Percentiles rank a stretch among this genome's conserved stretches.
These are phyloP conservation scores for Thymus mandschuricus DNA, from an alignment of 257 asterid species.

Conservation along the genomic window DNA sequence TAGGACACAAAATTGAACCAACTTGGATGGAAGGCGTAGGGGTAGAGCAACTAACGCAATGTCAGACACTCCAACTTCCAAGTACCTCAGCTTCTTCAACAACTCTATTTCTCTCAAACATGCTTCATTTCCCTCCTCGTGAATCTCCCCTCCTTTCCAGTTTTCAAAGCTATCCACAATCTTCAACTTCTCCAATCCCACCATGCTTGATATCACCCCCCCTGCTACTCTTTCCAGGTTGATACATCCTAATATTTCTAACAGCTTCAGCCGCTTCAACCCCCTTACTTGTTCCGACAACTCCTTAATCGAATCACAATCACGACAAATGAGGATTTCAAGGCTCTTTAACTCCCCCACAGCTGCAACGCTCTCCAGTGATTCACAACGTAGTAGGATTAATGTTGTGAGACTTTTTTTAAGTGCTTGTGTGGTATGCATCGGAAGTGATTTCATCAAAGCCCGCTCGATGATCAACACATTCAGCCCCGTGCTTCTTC, in stretches of 20 bases:
- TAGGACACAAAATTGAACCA: not conserved
- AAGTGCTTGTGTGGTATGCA: not conserved
- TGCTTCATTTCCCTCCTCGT: not conserved
- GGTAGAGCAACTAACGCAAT: not conserved
- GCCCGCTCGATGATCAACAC: slow-evolving; percentile 4
- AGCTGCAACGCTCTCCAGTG: not conserved
- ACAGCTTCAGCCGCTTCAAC: not conserved
- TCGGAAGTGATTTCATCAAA: slow-evolving; percentile 10
- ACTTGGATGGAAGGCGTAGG: not conserved
- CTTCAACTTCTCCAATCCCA: not conserved
- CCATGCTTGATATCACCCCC: not conserved
- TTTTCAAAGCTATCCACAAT: not conserved
- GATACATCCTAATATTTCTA: not conserved
- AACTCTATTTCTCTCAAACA: slow-evolving; percentile 9
- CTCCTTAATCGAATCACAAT: not conserved
- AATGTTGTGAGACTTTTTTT: not conserved
- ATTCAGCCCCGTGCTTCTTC: not conserved
- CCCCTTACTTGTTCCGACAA: no score
- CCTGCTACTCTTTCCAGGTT: not conserved
- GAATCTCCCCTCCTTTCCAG: slow-evolving; percentile 16
- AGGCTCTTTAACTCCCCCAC: slow-evolving; percentile 15
- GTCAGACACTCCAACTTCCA: slow-evolving; percentile 6
- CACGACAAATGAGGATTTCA: slow-evolving; percentile 19
- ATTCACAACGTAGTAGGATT: no score
- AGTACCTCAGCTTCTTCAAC: not conserved